Percentiles rank a stretch among this genome's conserved stretches.
These are phyloP conservation scores for Pseudozyma hubeiensis DNA, from an alignment of 1,284 basidiomycete genomes.

Conservation along the genomic window DNA sequence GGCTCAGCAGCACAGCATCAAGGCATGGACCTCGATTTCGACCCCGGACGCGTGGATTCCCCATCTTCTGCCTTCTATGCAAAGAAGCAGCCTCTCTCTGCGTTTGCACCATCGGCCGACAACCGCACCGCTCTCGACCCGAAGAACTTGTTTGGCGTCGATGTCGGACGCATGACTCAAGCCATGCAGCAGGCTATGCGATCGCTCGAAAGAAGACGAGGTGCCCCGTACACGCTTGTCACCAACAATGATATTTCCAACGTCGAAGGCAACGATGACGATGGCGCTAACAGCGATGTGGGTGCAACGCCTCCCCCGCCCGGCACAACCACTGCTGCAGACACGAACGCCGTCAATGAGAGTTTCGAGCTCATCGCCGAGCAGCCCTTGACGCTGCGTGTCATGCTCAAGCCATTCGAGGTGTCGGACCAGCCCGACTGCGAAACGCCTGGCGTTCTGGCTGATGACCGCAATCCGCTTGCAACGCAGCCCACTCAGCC, in stretches of 20 bases:
- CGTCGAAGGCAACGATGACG: constrained; percentile 33
- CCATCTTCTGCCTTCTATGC: constrained; percentile 23
- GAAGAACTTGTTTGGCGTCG: constrained; percentile 45
- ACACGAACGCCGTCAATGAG: constrained; percentile 48
- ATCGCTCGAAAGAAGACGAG: constrained; percentile 36
- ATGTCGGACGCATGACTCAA: constrained; percentile 40
- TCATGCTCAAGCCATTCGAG: constrained; percentile 55
- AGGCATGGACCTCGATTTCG: constrained; percentile 18
- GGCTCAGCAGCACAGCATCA: constrained; percentile 2
- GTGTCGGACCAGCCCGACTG: constrained; percentile 40
- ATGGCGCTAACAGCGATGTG: constrained; percentile 20
- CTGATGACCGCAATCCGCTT: constrained; percentile 33
- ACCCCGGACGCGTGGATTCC: constrained; percentile 6
- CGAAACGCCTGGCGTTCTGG: constrained; percentile 31
- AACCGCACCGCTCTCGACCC: constrained; percentile 31
- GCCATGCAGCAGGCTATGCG: constrained; percentile 52
- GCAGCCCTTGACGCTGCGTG: constrained; percentile 43
- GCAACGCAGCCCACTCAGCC: constrained; percentile 30
- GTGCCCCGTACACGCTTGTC: constrained; percentile 49
- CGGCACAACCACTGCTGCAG: constrained; percentile 16
- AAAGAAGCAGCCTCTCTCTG: constrained; percentile 19
- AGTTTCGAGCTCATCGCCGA: constrained; percentile 53
- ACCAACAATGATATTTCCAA: constrained; percentile 42
- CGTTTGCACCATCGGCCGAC: constrained; percentile 11
- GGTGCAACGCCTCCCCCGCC: constrained; percentile 35